phyloP scores from a whole-genome alignment of 139 green algal genomes.

The Gonium pectorale region DNA sequence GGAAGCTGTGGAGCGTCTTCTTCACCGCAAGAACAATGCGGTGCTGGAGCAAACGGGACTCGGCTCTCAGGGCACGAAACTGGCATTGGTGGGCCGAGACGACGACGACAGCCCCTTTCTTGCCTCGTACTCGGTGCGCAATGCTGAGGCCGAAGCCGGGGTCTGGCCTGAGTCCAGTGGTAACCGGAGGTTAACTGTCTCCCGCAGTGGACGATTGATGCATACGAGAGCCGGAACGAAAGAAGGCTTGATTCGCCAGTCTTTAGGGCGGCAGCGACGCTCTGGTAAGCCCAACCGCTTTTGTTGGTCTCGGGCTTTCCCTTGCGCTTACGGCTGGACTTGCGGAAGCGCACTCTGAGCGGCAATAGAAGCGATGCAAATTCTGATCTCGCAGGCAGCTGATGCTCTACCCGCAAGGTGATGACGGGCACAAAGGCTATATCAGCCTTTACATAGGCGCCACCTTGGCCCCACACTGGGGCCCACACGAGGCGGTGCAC shows the following conservation, averaged over 20 bases:
- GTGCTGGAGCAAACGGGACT: background rate
- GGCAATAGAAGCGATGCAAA: too few species aligned
- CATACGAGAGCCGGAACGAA: background rate
- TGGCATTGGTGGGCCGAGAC: background rate
- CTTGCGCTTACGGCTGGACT: too few species aligned
- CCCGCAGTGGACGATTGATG: background rate
- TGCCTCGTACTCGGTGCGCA: background rate
- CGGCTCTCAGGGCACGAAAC: background rate
- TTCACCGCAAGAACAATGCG: background rate
- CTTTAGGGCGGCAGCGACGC: background rate
- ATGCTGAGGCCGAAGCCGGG: too few species aligned
- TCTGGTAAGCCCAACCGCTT: background rate
- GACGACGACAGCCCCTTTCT: background rate
- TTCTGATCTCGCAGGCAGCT: background rate
- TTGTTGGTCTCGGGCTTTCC: too few species aligned
- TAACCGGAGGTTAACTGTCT: too few species aligned
- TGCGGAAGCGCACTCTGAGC: too few species aligned
- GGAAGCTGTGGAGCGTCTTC: background rate
- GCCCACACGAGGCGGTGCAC: background rate
- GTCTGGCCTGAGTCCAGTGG: too few species aligned
- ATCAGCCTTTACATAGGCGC: slow-evolving; percentile 11
- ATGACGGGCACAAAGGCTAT: background rate
- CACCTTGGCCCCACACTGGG: slow-evolving; percentile 4
- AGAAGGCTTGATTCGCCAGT: background rate
- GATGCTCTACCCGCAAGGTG: slow-evolving; percentile 14